Conservation (phyloP, 2,329 filamentous ascomycete species). For the Mollisia scopiformis region DNA sequence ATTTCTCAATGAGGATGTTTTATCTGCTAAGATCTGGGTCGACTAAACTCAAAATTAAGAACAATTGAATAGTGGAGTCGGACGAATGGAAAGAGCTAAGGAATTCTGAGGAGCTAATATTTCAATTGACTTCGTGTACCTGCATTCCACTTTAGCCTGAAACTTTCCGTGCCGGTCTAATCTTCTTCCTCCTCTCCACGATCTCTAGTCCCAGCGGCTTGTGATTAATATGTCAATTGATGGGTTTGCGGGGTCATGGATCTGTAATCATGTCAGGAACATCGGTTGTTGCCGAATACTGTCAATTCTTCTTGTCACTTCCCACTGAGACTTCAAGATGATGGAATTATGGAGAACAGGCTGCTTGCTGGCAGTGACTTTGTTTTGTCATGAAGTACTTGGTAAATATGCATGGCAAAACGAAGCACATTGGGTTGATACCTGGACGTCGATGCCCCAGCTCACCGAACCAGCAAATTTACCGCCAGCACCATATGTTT, state of each 20-base stretch:
- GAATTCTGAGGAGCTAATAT: background rate
- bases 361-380: background rate
- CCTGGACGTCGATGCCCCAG: constrained; percentile 69
- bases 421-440: constrained; percentile 35
- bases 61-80: background rate
- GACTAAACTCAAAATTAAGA: background rate
- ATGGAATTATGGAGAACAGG: background rate
- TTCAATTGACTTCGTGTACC: background rate
- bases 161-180: constrained; percentile 10
- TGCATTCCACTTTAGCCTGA: constrained; percentile 17
- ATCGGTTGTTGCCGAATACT: background rate
- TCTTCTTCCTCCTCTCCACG: constrained; percentile 14
- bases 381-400: background rate
- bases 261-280: background rate
- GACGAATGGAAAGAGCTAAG: background rate
- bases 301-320: background rate
- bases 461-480: constrained; percentile 64
- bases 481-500: constrained; percentile 61
- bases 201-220: background rate
- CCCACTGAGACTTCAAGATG: background rate
- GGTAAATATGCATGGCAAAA: background rate
- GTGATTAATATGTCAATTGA: background rate
- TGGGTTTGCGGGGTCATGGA: background rate
- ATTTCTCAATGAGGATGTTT: background rate
- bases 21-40: background rate